Evolutionary conservation across 2,329 filamentous ascomycete genomes (phyloP).

Genomic region (Lachnellula cervina): DNA sequence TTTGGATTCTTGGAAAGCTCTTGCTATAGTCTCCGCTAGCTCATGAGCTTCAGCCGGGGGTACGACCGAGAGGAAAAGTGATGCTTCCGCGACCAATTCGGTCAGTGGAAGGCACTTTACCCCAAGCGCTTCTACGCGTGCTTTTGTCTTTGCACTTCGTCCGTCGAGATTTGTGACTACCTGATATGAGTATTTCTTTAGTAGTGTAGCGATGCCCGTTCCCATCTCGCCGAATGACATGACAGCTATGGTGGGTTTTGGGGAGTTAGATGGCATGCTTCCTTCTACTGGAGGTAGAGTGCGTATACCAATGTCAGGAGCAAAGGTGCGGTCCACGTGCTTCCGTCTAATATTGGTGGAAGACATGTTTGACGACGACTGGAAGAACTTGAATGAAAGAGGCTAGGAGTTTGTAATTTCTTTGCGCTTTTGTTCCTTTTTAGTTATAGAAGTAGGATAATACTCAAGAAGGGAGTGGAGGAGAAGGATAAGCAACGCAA

Average conservation of each 20-base stretch:
- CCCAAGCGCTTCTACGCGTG: neutral
- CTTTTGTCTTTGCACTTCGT: slow-evolving; percentile 34
- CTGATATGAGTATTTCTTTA: slow-evolving; percentile 46
- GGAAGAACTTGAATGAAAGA: too few relatives aligned
- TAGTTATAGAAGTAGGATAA: too few relatives aligned
- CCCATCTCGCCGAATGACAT: slow-evolving; percentile 61
- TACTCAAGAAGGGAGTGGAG: too few relatives aligned
- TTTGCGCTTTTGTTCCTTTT: too few relatives aligned
- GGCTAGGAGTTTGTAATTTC: too few relatives aligned
- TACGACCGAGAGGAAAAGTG: slow-evolving; percentile 60
- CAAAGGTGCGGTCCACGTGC: neutral
- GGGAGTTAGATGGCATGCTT: neutral
- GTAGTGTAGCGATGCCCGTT: slow-evolving; percentile 49
- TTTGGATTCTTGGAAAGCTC: slow-evolving; percentile 34
- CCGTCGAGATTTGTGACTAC: slow-evolving; percentile 50
- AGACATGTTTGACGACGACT: neutral
- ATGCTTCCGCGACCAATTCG: slow-evolving; percentile 36
- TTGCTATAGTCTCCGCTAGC: slow-evolving; percentile 51
- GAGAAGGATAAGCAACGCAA: too few relatives aligned
- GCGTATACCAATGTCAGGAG: neutral
- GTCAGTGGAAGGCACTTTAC: slow-evolving; percentile 53
- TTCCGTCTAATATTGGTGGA: neutral
- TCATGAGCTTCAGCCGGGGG: slow-evolving; percentile 55
- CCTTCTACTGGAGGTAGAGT: neutral
- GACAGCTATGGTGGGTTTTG: slow-evolving; percentile 40